Evolutionary conservation across 2,329 filamentous ascomycete species (phyloP).

Genomic region (Colletotrichum sp.): DNA sequence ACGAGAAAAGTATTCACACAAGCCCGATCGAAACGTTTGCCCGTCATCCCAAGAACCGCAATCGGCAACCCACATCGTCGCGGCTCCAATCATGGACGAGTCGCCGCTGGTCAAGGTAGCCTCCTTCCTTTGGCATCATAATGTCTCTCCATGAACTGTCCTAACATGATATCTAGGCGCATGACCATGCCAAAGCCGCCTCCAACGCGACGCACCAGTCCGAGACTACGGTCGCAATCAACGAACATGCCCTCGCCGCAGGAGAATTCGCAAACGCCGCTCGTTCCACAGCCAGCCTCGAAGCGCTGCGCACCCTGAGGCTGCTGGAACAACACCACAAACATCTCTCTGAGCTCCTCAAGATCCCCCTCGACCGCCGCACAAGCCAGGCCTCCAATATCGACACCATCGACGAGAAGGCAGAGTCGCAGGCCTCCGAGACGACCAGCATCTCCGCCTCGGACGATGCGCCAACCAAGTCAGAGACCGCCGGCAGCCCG

Average conservation of each 20-base stretch:
- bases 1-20: not conserved
- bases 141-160: not conserved
- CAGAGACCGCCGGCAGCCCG: constrained; percentile 22
- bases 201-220: constrained; percentile 75
- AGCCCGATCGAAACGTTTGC: not conserved
- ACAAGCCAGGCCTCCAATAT: constrained; percentile 35
- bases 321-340: constrained; percentile 89
- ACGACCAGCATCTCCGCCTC: not conserved
- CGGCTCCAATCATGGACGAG: constrained; percentile 62
- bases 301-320: constrained; percentile 83
- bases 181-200: constrained; percentile 87
- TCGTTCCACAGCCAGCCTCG: constrained; percentile 67
- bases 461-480: constrained; percentile 23
- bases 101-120: constrained; percentile 70
- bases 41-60: not conserved
- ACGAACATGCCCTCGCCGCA: constrained; percentile 87
- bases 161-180: constrained; percentile 61
- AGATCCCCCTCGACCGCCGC: constrained; percentile 66
- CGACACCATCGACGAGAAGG: constrained; percentile 43
- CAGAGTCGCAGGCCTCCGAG: constrained; percentile 21
- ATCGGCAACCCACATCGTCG: not conserved
- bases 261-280: constrained; percentile 86
- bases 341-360: constrained; percentile 81
- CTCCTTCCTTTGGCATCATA: constrained; percentile 27
- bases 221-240: constrained; percentile 81